These are phyloP conservation scores for Aquilaria yunnanensis DNA, from an alignment of 345 rosid genomes.

Conservation along the genomic window DNA sequence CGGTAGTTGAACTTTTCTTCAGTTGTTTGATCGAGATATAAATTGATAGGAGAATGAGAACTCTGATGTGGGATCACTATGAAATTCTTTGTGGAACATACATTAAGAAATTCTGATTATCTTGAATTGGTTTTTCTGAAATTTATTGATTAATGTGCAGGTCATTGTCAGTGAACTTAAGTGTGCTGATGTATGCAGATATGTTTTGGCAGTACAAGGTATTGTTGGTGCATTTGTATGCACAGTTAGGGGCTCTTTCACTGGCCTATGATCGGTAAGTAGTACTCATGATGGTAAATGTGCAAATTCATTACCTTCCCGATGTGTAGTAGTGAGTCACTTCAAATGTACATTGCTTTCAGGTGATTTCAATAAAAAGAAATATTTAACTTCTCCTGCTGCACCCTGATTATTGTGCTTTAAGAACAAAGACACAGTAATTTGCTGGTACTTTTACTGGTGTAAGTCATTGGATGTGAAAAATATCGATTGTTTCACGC, in stretches of 20 bases:
- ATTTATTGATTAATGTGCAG: too few relatives aligned
- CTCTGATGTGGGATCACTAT: not conserved
- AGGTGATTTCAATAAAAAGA: not conserved
- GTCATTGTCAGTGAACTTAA: too few relatives aligned
- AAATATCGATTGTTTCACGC: constrained; percentile 85
- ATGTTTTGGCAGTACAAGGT: constrained; percentile 89
- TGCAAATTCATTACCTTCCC: too few relatives aligned
- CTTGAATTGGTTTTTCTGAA: not conserved
- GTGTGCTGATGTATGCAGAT: constrained; percentile 43
- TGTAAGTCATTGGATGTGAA: constrained; percentile 91
- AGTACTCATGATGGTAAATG: too few relatives aligned
- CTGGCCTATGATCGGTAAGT: constrained; percentile 80
- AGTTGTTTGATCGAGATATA: not conserved
- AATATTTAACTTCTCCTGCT: not conserved
- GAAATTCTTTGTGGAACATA: not conserved
- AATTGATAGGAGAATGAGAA: constrained; percentile 1
- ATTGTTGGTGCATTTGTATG: constrained; percentile 80
- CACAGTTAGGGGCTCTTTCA: constrained; percentile 67
- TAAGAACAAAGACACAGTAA: too few relatives aligned
- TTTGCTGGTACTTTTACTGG: constrained; percentile 29
- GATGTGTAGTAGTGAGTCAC: not conserved
- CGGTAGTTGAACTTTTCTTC: not conserved
- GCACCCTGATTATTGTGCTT: not conserved
- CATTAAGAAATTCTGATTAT: not conserved
- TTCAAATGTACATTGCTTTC: not conserved